These are phyloP conservation scores for Dacryopinax spathularia DNA, from an alignment of 768 basidiomycete genomes.

Conservation along the genomic window DNA sequence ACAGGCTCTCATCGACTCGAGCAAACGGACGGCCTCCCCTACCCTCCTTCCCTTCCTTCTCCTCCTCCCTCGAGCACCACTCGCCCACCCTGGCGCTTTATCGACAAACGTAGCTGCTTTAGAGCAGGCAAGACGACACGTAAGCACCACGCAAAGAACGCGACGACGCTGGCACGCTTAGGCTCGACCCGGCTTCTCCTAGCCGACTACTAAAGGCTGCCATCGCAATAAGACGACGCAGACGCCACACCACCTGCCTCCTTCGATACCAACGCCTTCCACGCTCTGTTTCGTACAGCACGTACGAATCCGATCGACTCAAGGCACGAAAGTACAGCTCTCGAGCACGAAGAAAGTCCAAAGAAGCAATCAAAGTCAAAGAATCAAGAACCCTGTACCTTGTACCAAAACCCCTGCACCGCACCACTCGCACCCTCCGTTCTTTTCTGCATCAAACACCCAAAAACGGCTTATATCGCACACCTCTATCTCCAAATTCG, in stretches of 20 bases:
- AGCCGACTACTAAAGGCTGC: no score
- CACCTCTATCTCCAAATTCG: not conserved
- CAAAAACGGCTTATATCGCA: not conserved
- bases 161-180: not conserved
- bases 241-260: not conserved
- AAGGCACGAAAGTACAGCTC: not conserved
- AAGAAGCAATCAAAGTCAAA: not conserved
- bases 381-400: not conserved
- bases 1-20: no score
- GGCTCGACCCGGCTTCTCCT: not conserved
- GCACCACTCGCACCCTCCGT: not conserved
- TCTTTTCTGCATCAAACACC: not conserved
- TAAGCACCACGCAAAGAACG: no score
- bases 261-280: not conserved
- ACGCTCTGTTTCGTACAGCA: not conserved
- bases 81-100: no score
- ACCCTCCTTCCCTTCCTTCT: no score
- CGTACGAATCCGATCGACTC: not conserved
- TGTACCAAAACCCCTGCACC: not conserved
- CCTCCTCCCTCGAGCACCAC: no score
- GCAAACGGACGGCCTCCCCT: no score
- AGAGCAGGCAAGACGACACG: no score
- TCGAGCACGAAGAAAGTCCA: not conserved
- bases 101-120: no score
- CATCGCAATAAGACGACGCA: not conserved